Conservation (phyloP, 2,329 filamentous ascomycete species). For the Sporothrix mexicana region DNA sequence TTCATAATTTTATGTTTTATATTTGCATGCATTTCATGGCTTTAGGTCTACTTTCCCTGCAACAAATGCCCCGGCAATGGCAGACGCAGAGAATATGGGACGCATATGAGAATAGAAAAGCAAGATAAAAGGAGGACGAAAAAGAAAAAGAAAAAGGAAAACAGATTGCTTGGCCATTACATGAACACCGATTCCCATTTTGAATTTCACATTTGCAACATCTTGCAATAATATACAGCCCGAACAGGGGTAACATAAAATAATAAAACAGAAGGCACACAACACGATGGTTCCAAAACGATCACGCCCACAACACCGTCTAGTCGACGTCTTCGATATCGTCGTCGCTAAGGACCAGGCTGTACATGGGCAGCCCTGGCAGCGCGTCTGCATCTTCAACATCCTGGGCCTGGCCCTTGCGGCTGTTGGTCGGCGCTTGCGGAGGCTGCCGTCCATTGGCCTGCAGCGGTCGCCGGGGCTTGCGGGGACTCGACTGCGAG, state of each 20-base stretch:
- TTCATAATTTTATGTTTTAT: background rate
- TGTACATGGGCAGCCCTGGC: conserved; percentile 58
- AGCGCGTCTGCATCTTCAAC: conserved; percentile 46
- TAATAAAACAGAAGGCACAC: background rate
- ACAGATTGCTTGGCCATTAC: background rate
- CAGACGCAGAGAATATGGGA: background rate
- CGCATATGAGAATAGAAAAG: background rate
- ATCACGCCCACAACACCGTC: background rate
- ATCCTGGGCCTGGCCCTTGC: conserved; percentile 37
- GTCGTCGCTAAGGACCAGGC: conserved; percentile 78
- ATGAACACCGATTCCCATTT: background rate
- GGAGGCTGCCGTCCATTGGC: background rate
- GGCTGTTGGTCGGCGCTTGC: conserved; percentile 39
- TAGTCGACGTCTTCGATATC: conserved; percentile 74
- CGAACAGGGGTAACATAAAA: background rate
- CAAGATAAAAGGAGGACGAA: no score
- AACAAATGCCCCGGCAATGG: background rate
- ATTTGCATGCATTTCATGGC: background rate
- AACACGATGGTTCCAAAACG: background rate
- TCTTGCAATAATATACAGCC: conserved; percentile 9
- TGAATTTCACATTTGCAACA: background rate
- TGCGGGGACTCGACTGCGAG: conserved; percentile 50
- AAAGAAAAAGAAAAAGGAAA: background rate
- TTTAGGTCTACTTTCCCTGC: background rate
- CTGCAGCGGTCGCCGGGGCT: conserved; percentile 45